Conservation (phyloP, 2,329 filamentous ascomycete genomes). For the Exophiala oligosperma region DNA sequence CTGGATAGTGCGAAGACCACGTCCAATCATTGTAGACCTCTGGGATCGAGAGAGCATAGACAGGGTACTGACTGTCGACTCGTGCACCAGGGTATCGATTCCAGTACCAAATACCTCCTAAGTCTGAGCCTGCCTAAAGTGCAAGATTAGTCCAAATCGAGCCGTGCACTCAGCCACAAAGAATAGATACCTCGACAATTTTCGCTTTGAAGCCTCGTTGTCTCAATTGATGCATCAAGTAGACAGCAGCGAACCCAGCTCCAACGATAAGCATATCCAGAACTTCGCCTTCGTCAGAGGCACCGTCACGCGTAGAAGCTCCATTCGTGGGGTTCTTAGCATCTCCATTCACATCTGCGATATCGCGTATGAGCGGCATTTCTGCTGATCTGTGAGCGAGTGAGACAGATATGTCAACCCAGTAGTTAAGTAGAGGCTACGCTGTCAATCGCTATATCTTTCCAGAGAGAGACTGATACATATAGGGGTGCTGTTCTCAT, state of each 20-base stretch:
- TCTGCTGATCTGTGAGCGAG: neutral
- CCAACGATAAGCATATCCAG: constrained; percentile 28
- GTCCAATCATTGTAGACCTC: constrained; percentile 41
- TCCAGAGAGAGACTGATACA: too few species aligned
- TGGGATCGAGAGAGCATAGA: constrained; percentile 56
- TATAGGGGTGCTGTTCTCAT: neutral
- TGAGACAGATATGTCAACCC: neutral
- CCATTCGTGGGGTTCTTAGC: neutral
- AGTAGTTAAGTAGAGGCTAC: neutral
- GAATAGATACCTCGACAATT: constrained; percentile 37
- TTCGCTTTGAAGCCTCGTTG: constrained; percentile 49
- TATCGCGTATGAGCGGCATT: neutral
- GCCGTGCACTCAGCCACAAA: neutral
- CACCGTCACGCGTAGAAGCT: neutral
- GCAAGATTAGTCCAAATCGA: neutral
- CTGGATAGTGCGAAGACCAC: constrained; percentile 22
- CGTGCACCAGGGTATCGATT: constrained; percentile 43
- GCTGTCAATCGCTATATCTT: too few species aligned
- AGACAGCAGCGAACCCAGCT: constrained; percentile 44
- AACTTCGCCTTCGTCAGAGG: neutral
- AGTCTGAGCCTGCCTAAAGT: constrained; percentile 9
- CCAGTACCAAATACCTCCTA: constrained; percentile 16
- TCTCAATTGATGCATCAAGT: constrained; percentile 53
- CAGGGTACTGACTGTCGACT: constrained; percentile 48
- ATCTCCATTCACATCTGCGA: neutral